Evolutionary conservation across 768 basidiomycete genomes (phyloP), one percentile per base, ranked within the genome.

Genomic region (Termitomyces sp.): DNA sequence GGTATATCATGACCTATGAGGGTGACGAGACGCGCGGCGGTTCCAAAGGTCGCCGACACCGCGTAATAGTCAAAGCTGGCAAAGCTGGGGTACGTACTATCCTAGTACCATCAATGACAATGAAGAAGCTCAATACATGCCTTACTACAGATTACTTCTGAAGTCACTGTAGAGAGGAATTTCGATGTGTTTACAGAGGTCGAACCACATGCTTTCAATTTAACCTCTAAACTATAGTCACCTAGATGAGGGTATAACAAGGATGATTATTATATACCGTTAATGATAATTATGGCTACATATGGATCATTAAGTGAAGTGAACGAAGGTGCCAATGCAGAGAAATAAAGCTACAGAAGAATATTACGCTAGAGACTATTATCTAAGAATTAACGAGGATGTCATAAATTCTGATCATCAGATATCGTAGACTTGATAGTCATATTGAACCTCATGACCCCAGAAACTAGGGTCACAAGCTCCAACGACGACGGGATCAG

Each of bases 21-120:
- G 87, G 85, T 14, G 88, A 90, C 63, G 85, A 88, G 69, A 73
- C 76, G 17, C 73, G 82, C 21, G 87, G 84, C 4, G 86, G 86
- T 6, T 68, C 77, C 1, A 68, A 72, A 46, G 86, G 86, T 6
- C 71, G 82, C 19, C 67, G 80, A 19, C 88, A 90, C 71, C 78
- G 88, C 17, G 78, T 77, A 8, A 53, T 77, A 19, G 72, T 84
- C 30, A 77, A 69, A 63, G 65, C 78, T 45, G 71, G 70, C 10
- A 73, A 77, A 61, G 75, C 71, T 53, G 80, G 77, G 60, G 84
- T 87, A 67, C 62, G 83, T 74, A 19, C 22, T 54, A 34, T 54
- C 51, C 37, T 32, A 19, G 37, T 40, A 53, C 24, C 9, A 21
- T 40, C 7, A 10, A 10, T 45, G 15, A n/a, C 17, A 7, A 17